Percentiles rank a stretch among this genome's conserved stretches.
Evolutionary conservation across 176 grass and related monocot genomes (phyloP).

Genomic region (Puccinellia tenuiflora): DNA sequence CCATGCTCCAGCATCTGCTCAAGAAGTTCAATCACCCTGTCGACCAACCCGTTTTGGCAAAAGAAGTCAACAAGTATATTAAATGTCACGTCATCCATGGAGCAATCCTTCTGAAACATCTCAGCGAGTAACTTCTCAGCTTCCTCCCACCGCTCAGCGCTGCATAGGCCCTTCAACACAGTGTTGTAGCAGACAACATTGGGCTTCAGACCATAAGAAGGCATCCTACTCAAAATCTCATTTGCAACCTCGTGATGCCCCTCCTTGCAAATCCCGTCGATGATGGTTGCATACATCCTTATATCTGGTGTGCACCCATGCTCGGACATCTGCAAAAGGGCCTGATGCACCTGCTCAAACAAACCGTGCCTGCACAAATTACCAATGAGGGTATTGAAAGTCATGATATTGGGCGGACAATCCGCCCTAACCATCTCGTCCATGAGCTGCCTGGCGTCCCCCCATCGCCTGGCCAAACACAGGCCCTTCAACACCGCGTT

Average conservation of each 20-base stretch:
- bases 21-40: slow-evolving; percentile 42
- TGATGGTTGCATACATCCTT: slow-evolving; percentile 38
- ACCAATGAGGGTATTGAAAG: slow-evolving; percentile 44
- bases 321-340: slow-evolving; percentile 20
- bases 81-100: slow-evolving; percentile 34
- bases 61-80: slow-evolving; percentile 50
- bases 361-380: slow-evolving; percentile 41
- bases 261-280: slow-evolving; percentile 43
- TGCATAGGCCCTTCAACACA: slow-evolving; percentile 35
- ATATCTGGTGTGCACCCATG: slow-evolving; percentile 30
- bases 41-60: slow-evolving; percentile 32
- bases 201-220: slow-evolving; percentile 40
- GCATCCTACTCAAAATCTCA: slow-evolving; percentile 36
- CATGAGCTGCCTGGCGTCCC: slow-evolving; percentile 31
- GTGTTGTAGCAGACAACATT: slow-evolving; percentile 49
- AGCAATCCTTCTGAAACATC: slow-evolving; percentile 38
- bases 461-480: slow-evolving; percentile 40
- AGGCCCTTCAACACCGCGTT: slow-evolving; percentile 51
- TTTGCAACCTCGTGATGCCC: slow-evolving; percentile 31
- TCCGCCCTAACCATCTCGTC: slow-evolving; percentile 33
- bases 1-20: slow-evolving; percentile 48
- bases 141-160: slow-evolving; percentile 23
- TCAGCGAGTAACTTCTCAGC: slow-evolving; percentile 27
- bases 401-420: slow-evolving; percentile 40
- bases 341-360: slow-evolving; percentile 33